Percentiles rank a stretch among this genome's conserved stretches.
Evolutionary conservation across 768 basidiomycete species (phyloP).

Genomic region (Fomitopsis pulvina): DNA sequence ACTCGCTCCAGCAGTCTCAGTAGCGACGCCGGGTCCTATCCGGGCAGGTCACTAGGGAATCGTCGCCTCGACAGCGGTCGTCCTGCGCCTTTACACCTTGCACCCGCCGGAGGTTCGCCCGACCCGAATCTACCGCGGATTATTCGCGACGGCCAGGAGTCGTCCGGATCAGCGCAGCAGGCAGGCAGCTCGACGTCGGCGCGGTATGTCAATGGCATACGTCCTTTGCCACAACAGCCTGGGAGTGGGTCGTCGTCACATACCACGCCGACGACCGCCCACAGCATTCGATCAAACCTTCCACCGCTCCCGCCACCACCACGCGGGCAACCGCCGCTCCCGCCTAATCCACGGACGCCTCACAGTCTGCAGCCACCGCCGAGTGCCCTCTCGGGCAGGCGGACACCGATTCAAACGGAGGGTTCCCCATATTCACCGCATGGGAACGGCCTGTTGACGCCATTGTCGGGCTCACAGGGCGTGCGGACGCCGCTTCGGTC

Average conservation of each 20-base stretch:
- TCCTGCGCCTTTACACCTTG: conserved; percentile 79
- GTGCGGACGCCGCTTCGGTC: conserved; percentile 32
- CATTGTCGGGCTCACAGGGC: conserved; percentile 16
- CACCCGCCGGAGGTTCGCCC: conserved; percentile 41
- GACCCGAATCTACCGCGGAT: conserved; percentile 70
- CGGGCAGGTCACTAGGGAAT: conserved; percentile 22
- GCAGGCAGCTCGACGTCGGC: conserved; percentile 18
- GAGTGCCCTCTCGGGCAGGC: conserved; percentile 27
- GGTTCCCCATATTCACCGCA: conserved; percentile 30
- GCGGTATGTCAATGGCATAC: conserved; percentile 30
- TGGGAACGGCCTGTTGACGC: conserved; percentile 21
- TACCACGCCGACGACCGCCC: conserved; percentile 30
- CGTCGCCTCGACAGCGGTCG: conserved; percentile 55
- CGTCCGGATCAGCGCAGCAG: background rate
- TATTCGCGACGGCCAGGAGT: conserved; percentile 57
- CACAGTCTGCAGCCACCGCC: conserved; percentile 18
- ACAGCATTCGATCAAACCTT: conserved; percentile 38
- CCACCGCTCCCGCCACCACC: conserved; percentile 70
- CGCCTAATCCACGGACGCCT: conserved; percentile 25
- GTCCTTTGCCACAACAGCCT: conserved; percentile 47
- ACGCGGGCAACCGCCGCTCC: conserved; percentile 48
- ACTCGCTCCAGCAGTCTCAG: conserved; percentile 14
- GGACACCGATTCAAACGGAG: conserved; percentile 56
- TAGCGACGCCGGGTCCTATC: conserved; percentile 21
- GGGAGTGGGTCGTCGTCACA: conserved; percentile 17